Conservation (phyloP, 2,329 filamentous ascomycete genomes). For the Rutstroemia sp. region DNA sequence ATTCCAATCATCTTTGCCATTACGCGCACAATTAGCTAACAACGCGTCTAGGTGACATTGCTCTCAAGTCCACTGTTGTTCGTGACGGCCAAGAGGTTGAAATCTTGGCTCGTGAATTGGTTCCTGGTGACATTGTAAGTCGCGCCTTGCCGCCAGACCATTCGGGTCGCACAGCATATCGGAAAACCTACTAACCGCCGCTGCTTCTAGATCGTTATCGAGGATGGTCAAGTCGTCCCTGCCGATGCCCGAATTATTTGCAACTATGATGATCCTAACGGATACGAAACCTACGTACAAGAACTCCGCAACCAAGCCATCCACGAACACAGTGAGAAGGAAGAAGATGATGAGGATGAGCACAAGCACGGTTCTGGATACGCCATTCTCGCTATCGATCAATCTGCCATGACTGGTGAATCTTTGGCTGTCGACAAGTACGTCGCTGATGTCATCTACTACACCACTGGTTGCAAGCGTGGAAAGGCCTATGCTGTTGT, state of each 20-base stretch:
- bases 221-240: conserved; percentile 65
- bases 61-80: conserved; percentile 62
- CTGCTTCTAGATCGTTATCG: conserved; percentile 50
- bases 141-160: neutral
- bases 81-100: conserved; percentile 61
- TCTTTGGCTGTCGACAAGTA: conserved; percentile 73
- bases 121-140: conserved; percentile 68
- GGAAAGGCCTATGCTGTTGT: conserved; percentile 67
- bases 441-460: conserved; percentile 70
- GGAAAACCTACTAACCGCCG: neutral
- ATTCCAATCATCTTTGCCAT: neutral
- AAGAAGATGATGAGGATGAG: conserved; percentile 44
- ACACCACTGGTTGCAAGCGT: conserved; percentile 76
- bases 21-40: neutral
- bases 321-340: conserved; percentile 51
- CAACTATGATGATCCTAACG: conserved; percentile 61
- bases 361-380: conserved; percentile 51
- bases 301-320: conserved; percentile 54
- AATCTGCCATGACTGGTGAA: conserved; percentile 75
- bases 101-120: conserved; percentile 66
- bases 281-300: conserved; percentile 59
- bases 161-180: neutral
- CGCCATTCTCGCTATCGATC: conserved; percentile 64
- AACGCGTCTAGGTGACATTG: conserved; percentile 53
- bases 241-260: conserved; percentile 67